phyloP scores from a whole-genome alignment of 2,329 filamentous ascomycete species.

The Diaporthe batatas region DNA sequence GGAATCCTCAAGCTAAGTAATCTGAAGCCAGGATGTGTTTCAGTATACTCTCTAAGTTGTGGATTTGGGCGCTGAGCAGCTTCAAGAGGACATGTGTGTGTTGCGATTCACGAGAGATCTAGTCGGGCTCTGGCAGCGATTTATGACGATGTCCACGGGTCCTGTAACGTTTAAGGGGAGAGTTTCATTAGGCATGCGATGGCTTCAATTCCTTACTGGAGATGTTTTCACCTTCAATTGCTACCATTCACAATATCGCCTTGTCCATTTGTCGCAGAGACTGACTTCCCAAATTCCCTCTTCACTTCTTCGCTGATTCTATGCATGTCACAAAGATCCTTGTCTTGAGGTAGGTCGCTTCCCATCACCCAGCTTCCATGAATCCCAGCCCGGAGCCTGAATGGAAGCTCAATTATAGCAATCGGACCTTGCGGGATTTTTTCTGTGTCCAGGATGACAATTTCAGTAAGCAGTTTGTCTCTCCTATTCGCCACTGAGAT shows the following conservation, averaged over 20 bases:
- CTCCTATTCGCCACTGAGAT: constrained; percentile 34
- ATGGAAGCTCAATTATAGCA: constrained; percentile 35
- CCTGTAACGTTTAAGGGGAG: no score
- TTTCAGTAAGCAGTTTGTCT: constrained; percentile 34
- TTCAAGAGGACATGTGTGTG: neutral
- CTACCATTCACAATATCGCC: neutral
- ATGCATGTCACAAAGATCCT: constrained; percentile 33
- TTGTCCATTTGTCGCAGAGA: neutral
- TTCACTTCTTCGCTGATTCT: constrained; percentile 25
- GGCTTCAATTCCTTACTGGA: neutral
- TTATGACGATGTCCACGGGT: no score
- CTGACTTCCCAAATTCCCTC: constrained; percentile 5
- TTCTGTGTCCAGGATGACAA: constrained; percentile 21
- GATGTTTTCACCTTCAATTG: neutral
- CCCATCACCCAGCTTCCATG: constrained; percentile 36
- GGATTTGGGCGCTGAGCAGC: no score
- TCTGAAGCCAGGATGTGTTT: neutral
- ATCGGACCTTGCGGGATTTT: constrained; percentile 27
- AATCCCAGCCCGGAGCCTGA: constrained; percentile 29
- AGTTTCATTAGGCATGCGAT: neutral
- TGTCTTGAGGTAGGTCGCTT: constrained; percentile 2
- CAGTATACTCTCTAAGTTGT: no score
- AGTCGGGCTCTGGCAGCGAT: neutral
- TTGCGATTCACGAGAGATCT: neutral
- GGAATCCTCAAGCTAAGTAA: neutral